These are phyloP conservation scores for Eustoma russellianum DNA, from an alignment of 257 asterid species.

Conservation along the genomic window DNA sequence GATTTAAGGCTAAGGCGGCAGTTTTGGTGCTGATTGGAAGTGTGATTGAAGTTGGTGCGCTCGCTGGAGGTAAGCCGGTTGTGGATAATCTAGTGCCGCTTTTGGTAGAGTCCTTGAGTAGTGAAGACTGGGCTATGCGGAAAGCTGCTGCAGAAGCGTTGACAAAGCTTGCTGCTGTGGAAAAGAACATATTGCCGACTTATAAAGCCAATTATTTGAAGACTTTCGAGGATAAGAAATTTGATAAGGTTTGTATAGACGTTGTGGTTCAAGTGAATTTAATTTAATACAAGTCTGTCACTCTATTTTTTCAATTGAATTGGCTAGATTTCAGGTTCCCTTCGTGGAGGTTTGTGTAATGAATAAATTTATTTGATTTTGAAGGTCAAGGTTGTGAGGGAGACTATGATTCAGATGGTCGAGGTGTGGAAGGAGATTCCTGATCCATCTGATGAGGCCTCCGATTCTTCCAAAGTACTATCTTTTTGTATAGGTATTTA, in stretches of 20 bases:
- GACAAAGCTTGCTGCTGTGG: conserved; percentile 47
- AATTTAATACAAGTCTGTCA: neutral
- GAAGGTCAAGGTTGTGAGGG: conserved; percentile 36
- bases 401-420: conserved; percentile 33
- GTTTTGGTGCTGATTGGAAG: conserved; percentile 55
- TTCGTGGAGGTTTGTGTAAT: no score
- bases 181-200: conserved; percentile 41
- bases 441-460: conserved; percentile 18
- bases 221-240: conserved; percentile 70
- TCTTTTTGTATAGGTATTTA: conserved; percentile 50
- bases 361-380: conserved; percentile 6
- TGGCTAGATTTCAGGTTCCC: no score
- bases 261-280: conserved; percentile 1
- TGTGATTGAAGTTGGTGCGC: conserved; percentile 39
- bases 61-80: conserved; percentile 20
- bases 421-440: conserved; percentile 36
- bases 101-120: conserved; percentile 57
- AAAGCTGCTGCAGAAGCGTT: conserved; percentile 80
- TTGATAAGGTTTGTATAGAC: conserved; percentile 53
- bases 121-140: conserved; percentile 90
- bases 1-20: conserved; percentile 72
- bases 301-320: no score
- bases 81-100: conserved; percentile 42
- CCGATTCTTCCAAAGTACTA: conserved; percentile 11
- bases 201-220: conserved; percentile 53